Evolutionary conservation across 805 yeast genomes (phyloP).

Genomic region (Metschnikowia chrysomelidarum): DNA sequence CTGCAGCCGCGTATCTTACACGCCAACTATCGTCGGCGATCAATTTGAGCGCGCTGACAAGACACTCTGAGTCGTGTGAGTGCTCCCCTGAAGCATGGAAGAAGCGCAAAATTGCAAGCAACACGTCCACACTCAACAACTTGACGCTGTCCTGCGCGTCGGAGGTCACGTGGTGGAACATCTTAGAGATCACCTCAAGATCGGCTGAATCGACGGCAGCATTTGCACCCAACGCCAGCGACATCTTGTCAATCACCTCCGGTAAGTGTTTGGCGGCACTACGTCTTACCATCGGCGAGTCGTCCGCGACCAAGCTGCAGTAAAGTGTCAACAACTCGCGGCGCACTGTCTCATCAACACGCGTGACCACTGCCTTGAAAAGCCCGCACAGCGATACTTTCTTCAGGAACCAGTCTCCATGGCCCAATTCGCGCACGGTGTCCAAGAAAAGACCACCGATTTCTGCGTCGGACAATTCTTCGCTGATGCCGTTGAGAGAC

Average conservation of each 20-base stretch:
- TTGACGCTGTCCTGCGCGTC: constrained; percentile 96
- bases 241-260: constrained; percentile 55
- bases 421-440: constrained; percentile 71
- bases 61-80: constrained; percentile 60
- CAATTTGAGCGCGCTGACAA: constrained; percentile 64
- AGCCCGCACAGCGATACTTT: constrained; percentile 91
- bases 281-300: constrained; percentile 96
- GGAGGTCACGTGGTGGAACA: constrained; percentile 73
- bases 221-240: constrained; percentile 43
- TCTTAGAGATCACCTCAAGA: constrained; percentile 74
- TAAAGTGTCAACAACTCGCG: constrained; percentile 64
- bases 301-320: constrained; percentile 75
- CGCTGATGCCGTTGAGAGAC: constrained; percentile 71
- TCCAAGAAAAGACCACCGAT: constrained; percentile 67
- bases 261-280: constrained; percentile 90
- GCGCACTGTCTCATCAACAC: constrained; percentile 55
- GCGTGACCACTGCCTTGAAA: constrained; percentile 64
- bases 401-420: constrained; percentile 92
- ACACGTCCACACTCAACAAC: constrained; percentile 81
- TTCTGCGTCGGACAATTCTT: constrained; percentile 60
- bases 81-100: constrained; percentile 57
- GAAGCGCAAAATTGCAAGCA: constrained; percentile 75
- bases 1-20: constrained; percentile 98
- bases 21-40: constrained; percentile 95
- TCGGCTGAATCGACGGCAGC: constrained; percentile 52